Evolutionary conservation across 495 filamentous ascomycete species (phyloP).

Genomic region (Aspergillus cavernicola): DNA sequence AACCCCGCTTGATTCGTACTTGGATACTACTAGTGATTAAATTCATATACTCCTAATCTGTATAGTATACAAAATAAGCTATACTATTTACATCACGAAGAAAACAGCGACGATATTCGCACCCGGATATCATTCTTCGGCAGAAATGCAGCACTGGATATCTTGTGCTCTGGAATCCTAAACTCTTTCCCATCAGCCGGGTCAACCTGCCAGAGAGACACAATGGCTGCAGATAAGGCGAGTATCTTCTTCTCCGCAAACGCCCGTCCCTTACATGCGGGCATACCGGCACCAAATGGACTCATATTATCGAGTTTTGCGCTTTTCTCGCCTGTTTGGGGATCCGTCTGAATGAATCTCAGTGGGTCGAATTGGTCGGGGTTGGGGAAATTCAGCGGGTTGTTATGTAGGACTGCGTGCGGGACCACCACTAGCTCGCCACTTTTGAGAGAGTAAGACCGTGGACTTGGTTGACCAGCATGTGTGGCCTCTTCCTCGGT

Average conservation of each 20-base stretch:
- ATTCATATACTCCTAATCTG: background rate
- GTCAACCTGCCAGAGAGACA: slow-evolving; percentile 51
- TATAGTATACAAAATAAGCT: background rate
- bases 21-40: too few species aligned
- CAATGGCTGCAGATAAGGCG: slow-evolving; percentile 42
- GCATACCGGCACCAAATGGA: slow-evolving; percentile 45
- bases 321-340: slow-evolving; percentile 27
- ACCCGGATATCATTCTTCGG: slow-evolving; percentile 37
- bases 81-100: slow-evolving; percentile 12
- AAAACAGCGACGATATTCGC: slow-evolving; percentile 27
- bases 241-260: slow-evolving; percentile 51
- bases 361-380: slow-evolving; percentile 50
- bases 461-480: slow-evolving; percentile 23
- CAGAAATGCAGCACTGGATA: slow-evolving; percentile 34
- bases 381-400: slow-evolving; percentile 45
- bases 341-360: slow-evolving; percentile 44
- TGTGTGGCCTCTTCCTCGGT: slow-evolving; percentile 34
- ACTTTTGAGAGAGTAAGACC: slow-evolving; percentile 43
- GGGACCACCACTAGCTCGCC: slow-evolving; percentile 48
- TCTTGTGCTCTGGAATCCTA: slow-evolving; percentile 29
- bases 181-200: slow-evolving; percentile 29
- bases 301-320: slow-evolving; percentile 29
- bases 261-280: slow-evolving; percentile 43
- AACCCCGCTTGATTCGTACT: background rate
- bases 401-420: slow-evolving; percentile 47